Conservation (phyloP, 495 filamentous ascomycete genomes). For the Penicillium psychrofluorescens region DNA sequence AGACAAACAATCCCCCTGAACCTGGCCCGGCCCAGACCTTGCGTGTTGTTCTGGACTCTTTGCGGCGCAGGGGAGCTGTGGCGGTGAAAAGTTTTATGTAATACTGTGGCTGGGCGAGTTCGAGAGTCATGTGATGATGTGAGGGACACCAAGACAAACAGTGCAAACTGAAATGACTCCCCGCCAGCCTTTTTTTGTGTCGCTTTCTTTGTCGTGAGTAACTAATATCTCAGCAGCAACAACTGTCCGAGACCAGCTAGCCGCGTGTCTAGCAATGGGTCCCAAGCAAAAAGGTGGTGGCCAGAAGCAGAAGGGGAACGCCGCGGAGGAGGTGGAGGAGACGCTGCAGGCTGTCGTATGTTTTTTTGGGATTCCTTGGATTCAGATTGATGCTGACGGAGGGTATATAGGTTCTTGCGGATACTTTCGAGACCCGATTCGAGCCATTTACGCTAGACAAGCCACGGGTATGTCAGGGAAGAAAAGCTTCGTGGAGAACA, state of each 20-base stretch:
- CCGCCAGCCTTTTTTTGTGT: conserved; percentile 23
- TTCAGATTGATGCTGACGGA: not conserved
- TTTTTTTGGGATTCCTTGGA: conserved; percentile 14
- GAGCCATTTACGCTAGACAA: conserved; percentile 81
- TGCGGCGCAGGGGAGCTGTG: conserved; percentile 1
- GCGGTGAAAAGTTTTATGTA: no score
- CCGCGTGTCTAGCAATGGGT: conserved; percentile 24
- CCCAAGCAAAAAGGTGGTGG: conserved; percentile 54
- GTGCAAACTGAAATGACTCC: conserved; percentile 32
- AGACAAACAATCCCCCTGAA: conserved; percentile 7
- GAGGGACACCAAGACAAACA: conserved; percentile 16
- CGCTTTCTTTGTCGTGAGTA: conserved; percentile 15
- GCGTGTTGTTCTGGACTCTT: conserved; percentile 22
- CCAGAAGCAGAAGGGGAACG: conserved; percentile 53
- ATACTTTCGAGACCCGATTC: conserved; percentile 90
- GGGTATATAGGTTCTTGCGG: conserved; percentile 61
- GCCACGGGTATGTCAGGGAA: conserved; percentile 61
- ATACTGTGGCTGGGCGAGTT: conserved; percentile 5
- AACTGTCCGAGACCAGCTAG: not conserved
- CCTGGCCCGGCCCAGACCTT: conserved; percentile 28
- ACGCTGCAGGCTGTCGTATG: conserved; percentile 83
- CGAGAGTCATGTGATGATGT: conserved; percentile 6
- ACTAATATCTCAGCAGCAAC: not conserved
- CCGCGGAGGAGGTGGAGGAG: conserved; percentile 68
- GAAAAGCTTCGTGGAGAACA: no score